Base-by-base conservation (phyloP, 2,329 filamentous ascomycete species). In the Talaromyces sp. region DNA sequence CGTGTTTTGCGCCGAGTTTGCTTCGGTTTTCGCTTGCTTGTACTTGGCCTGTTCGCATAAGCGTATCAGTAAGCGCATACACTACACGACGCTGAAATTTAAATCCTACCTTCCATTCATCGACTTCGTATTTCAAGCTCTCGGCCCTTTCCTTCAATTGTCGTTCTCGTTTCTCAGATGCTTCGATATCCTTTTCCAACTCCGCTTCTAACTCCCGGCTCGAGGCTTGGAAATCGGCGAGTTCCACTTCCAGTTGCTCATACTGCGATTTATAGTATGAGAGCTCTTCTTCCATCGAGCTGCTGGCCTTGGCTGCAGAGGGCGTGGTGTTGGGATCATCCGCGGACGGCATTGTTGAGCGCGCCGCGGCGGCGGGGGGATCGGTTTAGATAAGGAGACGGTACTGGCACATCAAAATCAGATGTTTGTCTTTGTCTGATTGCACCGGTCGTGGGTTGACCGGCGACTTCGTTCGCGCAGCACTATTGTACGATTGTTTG, bases 251-350 rank as follows among this genome's bases (percentile, higher is more conserved):
- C 41, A 99, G 84, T 72, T 91, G 87, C 77, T 95, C 92, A 79
- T 97, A 97, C 75, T 97, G 93, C 58, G 86, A 79, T 81, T 99
- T 99, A 85, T 97, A 99, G 84, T 94, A 97, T 61, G 88, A 84
- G 57, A 99, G 82, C 63, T 92, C 89, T 71, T 94, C 90, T 71
- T 92, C 88, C 51, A 75, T 66, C 10, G 75, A 75, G 38, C 73
- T 72, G 54, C 72, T 72, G 26, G 72, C 70, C 57, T 71, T 74
- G 19, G 29, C 21, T 60, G 73, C 72, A 61, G 73, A 73, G 57
- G 76, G 76, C 54, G 75, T 73, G 57, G 73, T 66, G 60, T 69
- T 68, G 60, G 70, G 69, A 17, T 52, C 43, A 58, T 76, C 72
- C 64, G 69, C 70, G 63, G 68, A 72, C 61, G 74, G 71, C 74